phyloP scores from a whole-genome alignment of 345 rosid species.

The Eucalyptus polybractea region DNA sequence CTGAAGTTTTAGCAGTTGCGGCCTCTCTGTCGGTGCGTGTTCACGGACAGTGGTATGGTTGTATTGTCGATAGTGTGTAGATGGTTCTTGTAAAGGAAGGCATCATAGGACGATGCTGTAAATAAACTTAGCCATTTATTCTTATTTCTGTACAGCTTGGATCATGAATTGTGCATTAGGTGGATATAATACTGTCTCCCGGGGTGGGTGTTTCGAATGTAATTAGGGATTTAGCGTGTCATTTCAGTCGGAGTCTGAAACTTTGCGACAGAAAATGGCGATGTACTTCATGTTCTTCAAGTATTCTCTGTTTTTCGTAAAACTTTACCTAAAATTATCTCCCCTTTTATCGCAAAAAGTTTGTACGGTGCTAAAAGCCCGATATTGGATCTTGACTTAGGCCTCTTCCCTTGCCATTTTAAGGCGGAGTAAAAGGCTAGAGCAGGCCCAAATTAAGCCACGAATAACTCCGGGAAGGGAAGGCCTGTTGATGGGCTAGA shows the following conservation, averaged over 20 bases:
- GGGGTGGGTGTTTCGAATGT: neutral
- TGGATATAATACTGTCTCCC: neutral
- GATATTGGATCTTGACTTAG: neutral
- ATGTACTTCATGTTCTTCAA: neutral
- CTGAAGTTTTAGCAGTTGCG: slow-evolving; percentile 41
- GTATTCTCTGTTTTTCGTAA: neutral
- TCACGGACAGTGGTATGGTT: slow-evolving; percentile 60
- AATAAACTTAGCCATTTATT: neutral
- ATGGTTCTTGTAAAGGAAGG: neutral
- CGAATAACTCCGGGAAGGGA: neutral
- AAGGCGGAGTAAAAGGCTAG: neutral
- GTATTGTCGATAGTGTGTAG: slow-evolving; percentile 10
- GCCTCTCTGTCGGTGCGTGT: slow-evolving; percentile 50
- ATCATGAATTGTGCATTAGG: neutral
- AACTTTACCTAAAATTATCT: neutral
- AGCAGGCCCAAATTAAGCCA: neutral
- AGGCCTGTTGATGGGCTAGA: neutral
- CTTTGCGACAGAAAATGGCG: neutral
- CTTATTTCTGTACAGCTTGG: neutral
- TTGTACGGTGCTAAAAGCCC: neutral
- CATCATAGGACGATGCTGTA: neutral
- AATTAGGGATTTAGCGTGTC: neutral
- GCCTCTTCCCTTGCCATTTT: neutral
- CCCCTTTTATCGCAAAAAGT: neutral
- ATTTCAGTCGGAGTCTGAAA: neutral